phyloP scores from a whole-genome alignment of 2,329 filamentous ascomycete genomes.

The Colletotrichum sp. region DNA sequence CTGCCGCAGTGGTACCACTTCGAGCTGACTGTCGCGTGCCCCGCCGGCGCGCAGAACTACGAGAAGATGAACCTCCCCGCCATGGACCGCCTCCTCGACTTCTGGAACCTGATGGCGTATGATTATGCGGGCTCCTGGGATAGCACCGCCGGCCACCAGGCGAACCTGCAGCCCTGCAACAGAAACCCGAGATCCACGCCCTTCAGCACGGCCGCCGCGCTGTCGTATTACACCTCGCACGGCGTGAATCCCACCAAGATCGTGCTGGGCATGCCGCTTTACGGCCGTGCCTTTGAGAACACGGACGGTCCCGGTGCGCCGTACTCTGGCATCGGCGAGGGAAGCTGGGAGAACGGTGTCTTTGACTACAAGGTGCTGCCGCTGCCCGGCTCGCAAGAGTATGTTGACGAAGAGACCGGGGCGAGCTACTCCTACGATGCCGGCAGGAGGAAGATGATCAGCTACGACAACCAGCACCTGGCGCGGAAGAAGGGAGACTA shows the following conservation, averaged over 20 bases:
- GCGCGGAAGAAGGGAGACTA: constrained; percentile 74
- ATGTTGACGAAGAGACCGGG: constrained; percentile 64
- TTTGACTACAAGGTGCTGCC: constrained; percentile 91
- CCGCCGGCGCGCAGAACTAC: constrained; percentile 67
- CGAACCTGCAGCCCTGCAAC: constrained; percentile 72
- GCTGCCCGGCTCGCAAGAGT: constrained; percentile 66
- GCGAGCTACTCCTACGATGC: constrained; percentile 82
- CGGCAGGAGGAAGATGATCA: constrained; percentile 69
- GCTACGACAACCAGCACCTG: constrained; percentile 76
- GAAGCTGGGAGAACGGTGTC: constrained; percentile 84
- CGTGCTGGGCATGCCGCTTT: constrained; percentile 90
- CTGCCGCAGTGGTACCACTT: constrained; percentile 57
- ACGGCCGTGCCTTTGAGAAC: constrained; percentile 82
- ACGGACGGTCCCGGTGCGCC: constrained; percentile 76
- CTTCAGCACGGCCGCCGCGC: constrained; percentile 75
- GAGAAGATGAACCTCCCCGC: constrained; percentile 63
- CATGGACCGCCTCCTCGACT: constrained; percentile 72
- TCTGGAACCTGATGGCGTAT: constrained; percentile 88
- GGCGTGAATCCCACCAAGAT: constrained; percentile 75
- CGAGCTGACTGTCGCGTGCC: constrained; percentile 68
- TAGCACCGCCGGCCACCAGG: constrained; percentile 72
- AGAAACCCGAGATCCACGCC: constrained; percentile 71
- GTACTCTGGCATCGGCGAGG: constrained; percentile 76
- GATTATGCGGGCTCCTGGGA: constrained; percentile 90
- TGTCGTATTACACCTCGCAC: constrained; percentile 71